These are phyloP conservation scores for Populus pruinosa DNA, from an alignment of 345 rosid species.

Conservation along the genomic window DNA sequence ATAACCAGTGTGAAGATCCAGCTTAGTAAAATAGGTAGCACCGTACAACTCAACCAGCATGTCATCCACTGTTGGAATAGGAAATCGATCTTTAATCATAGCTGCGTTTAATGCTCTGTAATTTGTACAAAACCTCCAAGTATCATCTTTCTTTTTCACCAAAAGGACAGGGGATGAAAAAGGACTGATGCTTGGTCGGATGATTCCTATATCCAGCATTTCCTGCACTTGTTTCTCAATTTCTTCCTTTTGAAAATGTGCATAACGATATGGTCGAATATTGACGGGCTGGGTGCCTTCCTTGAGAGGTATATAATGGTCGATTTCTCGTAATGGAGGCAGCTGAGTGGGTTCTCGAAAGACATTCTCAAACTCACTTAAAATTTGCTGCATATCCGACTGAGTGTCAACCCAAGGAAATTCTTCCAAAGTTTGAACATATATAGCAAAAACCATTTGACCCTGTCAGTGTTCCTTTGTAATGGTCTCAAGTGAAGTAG, in stretches of 20 bases:
- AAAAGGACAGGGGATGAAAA: not conserved
- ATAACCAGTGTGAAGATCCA: not conserved
- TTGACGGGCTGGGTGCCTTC: not conserved
- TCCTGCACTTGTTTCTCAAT: not conserved
- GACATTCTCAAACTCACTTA: no score
- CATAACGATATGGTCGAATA: not conserved
- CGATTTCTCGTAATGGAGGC: not conserved
- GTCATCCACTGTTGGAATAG: not conserved
- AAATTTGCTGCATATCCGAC: no score
- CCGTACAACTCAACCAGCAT: not conserved
- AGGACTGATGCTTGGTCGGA: not conserved
- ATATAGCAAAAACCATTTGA: not conserved
- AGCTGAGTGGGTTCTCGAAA: not conserved
- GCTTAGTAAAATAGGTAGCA: not conserved
- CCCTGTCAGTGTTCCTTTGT: no score
- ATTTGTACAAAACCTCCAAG: not conserved
- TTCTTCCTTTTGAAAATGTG: not conserved
- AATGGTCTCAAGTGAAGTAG: no score
- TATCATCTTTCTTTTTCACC: not conserved
- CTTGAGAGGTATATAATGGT: not conserved
- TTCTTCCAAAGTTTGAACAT: not conserved
- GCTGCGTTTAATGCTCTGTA: not conserved
- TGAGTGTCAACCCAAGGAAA: not conserved
- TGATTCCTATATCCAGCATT: not conserved
- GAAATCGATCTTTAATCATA: not conserved